Evolutionary conservation across 2,329 filamentous ascomycete species (phyloP), one percentile per base, ranked within the genome.

Genomic region (Rhynchosporium secalis): DNA sequence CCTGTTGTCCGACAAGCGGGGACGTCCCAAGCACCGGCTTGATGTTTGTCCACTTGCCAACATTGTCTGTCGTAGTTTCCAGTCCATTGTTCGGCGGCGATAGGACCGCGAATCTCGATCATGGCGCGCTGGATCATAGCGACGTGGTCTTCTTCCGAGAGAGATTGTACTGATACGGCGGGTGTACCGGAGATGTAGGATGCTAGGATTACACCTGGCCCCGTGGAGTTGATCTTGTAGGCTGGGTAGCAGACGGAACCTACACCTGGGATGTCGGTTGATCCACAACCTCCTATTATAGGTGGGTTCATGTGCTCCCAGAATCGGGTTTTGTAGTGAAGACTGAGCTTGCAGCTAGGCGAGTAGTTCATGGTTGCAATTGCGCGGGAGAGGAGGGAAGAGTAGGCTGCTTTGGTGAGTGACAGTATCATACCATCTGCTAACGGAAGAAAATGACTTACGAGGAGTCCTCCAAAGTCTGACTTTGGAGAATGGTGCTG

Each of bases 301-400:
- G 81, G 80, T 54, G 77, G 77, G 36, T 75, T 72, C 55, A 75
- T 75, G 62, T 80, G 77, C 69, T 84, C 81, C 82, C 81, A 84
- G 76, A 84, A 85, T 1, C 88, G 84, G 0, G 87, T 85, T 62
- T 82, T 78, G 77, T 88, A 91, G 73, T 88, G 86, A 2, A 91
- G 80, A 0, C 87, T 84, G 0, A 91, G 81, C 72, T 84, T 84
- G 77, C 82, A 85, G 49, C 80, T 78, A 0, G 73, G 69, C 1
- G 63, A 70, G 73, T 83, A 83, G 15, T 73, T 73, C 56, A 83
- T 66, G 38, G 77, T 76, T n/a, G 70, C 66, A 70, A 84, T 83
- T 12, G 81, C 81, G 64, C 79, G 77, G 59, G 69, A 71, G 58
- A 83, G 78, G 43, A 78, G 77, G 5, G 73, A 68, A 3, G 75